Conservation (phyloP, 352 stramenopile species). For the Globisporangium mamillatum region DNA sequence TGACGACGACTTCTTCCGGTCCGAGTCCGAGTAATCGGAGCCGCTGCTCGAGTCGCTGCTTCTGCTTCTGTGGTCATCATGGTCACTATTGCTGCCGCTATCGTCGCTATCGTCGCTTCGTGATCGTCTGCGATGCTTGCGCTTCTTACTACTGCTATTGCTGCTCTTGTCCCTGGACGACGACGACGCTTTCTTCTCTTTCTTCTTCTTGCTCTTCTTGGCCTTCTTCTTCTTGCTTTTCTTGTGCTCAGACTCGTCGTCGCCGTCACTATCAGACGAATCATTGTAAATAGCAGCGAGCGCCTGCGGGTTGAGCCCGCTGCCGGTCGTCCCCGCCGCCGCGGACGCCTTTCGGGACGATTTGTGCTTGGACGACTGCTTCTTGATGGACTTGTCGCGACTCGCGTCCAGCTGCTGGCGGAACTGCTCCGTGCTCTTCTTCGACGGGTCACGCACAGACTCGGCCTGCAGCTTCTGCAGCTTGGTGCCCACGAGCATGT, state of each 20-base stretch:
- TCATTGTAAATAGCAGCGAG: constrained; percentile 57
- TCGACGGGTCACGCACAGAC: constrained; percentile 35
- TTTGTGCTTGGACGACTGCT: constrained; percentile 37
- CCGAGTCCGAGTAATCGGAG: constrained; percentile 19
- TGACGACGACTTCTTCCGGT: constrained; percentile 21
- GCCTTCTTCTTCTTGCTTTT: constrained; percentile 24
- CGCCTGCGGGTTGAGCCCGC: constrained; percentile 68
- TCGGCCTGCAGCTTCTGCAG: constrained; percentile 72
- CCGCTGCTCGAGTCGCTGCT: constrained; percentile 18
- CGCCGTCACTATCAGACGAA: constrained; percentile 27
- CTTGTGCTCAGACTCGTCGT: constrained; percentile 26
- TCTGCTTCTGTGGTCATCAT: neutral
- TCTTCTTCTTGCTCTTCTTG: constrained; percentile 45
- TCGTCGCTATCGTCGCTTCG: constrained; percentile 17
- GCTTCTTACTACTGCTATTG: constrained; percentile 17
- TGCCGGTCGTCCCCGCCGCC: constrained; percentile 23
- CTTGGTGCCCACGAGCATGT: constrained; percentile 64
- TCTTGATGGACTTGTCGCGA: constrained; percentile 58
- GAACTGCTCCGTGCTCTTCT: constrained; percentile 43
- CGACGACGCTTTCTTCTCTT: constrained; percentile 34
- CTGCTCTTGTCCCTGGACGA: constrained; percentile 16
- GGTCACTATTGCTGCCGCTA: constrained; percentile 3
- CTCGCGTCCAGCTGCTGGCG: constrained; percentile 64
- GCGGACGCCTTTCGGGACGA: constrained; percentile 20
- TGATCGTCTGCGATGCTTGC: constrained; percentile 22